A percentile compares a stretch with the other conserved stretches of the same genome.
Evolutionary conservation across 768 basidiomycete genomes (phyloP).

Genomic region (Boletus rubescentipes): DNA sequence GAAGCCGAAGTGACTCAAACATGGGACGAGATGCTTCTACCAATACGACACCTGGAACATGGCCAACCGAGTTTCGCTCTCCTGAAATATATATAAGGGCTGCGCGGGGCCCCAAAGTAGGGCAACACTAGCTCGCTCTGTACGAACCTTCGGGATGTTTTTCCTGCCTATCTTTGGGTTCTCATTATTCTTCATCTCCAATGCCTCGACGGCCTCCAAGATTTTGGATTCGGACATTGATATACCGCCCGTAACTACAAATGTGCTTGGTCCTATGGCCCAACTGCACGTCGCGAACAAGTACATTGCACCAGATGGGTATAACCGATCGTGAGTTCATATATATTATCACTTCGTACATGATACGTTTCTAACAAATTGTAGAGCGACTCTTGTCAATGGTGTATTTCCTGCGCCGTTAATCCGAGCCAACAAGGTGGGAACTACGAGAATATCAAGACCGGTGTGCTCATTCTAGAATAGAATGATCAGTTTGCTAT

Average conservation of each 20-base stretch:
- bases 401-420: constrained; percentile 33
- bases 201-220: not conserved
- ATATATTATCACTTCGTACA: too few relatives aligned
- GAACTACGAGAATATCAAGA: not conserved
- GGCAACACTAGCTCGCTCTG: too few relatives aligned
- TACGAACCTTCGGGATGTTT: not conserved
- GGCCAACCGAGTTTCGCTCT: too few relatives aligned
- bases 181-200: too few relatives aligned
- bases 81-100: too few relatives aligned
- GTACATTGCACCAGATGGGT: not conserved
- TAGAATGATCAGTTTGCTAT: not conserved
- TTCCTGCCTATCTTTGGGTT: not conserved
- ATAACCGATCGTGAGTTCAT: not conserved
- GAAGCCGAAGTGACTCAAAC: too few relatives aligned
- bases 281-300: not conserved
- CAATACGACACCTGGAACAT: too few relatives aligned
- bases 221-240: not conserved
- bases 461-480: not conserved
- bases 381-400: not conserved
- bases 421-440: constrained; percentile 38
- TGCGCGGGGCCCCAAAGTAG: too few relatives aligned
- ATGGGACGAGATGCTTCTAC: too few relatives aligned
- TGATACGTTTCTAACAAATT: not conserved
- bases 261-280: not conserved
- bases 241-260: not conserved